Evolutionary conservation across 805 yeast species (phyloP), one percentile per base, ranked within the genome.

Genomic region (Wickerhamomyces sydowiorum): DNA sequence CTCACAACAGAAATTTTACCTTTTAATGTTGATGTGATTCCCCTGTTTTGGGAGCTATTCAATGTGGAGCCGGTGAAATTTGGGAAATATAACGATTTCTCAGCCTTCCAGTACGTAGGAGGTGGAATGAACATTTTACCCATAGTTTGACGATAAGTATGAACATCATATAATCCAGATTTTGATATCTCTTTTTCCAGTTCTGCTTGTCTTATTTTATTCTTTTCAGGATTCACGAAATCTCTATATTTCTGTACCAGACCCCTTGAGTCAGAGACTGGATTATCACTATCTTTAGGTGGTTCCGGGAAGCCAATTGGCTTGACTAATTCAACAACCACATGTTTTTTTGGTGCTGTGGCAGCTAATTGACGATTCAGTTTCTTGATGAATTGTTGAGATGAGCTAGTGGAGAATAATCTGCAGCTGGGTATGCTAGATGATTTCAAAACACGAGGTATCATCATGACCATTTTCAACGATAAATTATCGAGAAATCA

Each of bases 91-190:
- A 78, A 64, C 0, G 97, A 72, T 54, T 75, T 82, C 7, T 85
- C 90, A 12, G 69, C 64, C 45, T 75, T 76, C 75, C 91, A 90
- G 52, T 76, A 82, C 1, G 89, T 76, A n/a, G 75, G 69, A 1
- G 98, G 98, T 0, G 96, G 76, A 15, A 73, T 67, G 66, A 89
- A 93, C 48, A 90, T 70, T 63, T 89, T 88, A 20, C 98, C 99
- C 30, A 80, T 75, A 3, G 91, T 86, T 51, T 82, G 82, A 38
- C 82, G 69, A 56, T 78, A 82, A 3, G 75, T 71, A 53, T 76
- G 76, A 56, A 81, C 69, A 45, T 81, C 83, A 48, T 77, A 74
- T 72, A 80, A 72, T n/a, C 85, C 81, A 22, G 86, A 79, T 49
- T 75, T 76, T 21, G 82, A 74, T 49, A 82, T 71, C 62, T 84